phyloP scores from a whole-genome alignment of 352 stramenopile species.

The Globisporangium orthogonon region DNA sequence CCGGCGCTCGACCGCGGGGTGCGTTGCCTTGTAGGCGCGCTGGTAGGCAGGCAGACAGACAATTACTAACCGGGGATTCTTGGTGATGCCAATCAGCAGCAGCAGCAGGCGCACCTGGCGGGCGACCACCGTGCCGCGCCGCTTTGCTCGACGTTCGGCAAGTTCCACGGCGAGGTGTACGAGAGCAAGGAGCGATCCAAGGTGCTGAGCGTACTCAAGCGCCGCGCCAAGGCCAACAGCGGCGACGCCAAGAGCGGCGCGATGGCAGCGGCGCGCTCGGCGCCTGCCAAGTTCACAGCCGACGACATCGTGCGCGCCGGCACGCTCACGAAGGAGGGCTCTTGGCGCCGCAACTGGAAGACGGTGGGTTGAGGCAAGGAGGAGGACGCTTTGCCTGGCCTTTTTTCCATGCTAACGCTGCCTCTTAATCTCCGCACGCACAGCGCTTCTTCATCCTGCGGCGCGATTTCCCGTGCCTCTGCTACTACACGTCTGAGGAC shows the following conservation, averaged over 20 bases:
- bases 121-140: slow-evolving; percentile 16
- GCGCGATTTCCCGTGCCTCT: slow-evolving; percentile 62
- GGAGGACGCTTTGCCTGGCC: no score
- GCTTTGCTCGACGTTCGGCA: slow-evolving; percentile 53
- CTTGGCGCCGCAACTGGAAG: slow-evolving; percentile 86
- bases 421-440: background rate
- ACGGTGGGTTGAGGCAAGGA: slow-evolving; percentile 19
- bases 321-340: slow-evolving; percentile 71
- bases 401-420: background rate
- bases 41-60: no score
- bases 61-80: no score
- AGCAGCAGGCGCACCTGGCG: background rate
- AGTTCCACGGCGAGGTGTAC: slow-evolving; percentile 70
- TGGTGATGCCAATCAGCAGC: background rate
- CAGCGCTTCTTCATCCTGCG: slow-evolving; percentile 78
- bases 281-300: slow-evolving; percentile 57
- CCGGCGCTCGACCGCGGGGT: no score
- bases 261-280: slow-evolving; percentile 11
- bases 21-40: no score
- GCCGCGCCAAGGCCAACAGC: slow-evolving; percentile 32
- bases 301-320: slow-evolving; percentile 57
- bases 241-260: slow-evolving; percentile 7
- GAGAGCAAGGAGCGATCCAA: slow-evolving; percentile 75
- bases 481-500: slow-evolving; percentile 81
- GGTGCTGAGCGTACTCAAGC: slow-evolving; percentile 68